Evolutionary conservation across 192 early-diverging fungal genomes (phyloP), one percentile per base, ranked within the genome.

Genomic region (Linnemannia elongata): DNA sequence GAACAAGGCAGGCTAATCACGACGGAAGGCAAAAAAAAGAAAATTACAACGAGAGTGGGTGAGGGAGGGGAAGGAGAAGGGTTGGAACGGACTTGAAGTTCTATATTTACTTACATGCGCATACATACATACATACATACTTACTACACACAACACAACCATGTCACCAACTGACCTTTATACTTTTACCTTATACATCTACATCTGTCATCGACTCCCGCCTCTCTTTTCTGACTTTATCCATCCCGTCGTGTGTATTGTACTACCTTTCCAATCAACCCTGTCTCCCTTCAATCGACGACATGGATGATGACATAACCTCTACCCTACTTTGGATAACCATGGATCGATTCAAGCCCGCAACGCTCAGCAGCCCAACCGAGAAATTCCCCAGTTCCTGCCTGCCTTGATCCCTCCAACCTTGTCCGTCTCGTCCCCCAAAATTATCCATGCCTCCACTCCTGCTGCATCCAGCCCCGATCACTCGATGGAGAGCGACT

Each of bases 331-430:
- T 10, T 57, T 18, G 36, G 41, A 66, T 33, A 60, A 66, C 27
- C 49, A 71, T 54, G 36, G 42, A 81, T 27, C n/a, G 8, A 35
- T 36, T 75, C 54, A 47, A 87, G 85, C 85, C 33, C 69, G 79
- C 8, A 75, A 77, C 38, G 49, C 85, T 57, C 85, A 79, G n/a
- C 78, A 80, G 41, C 47, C 49, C 20, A 87, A 87, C 72, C 69
- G 85, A 78, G 85, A 87, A 47, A 90, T 81, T 82, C 93, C 49
- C 85, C 90, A 90, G 87, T 88, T 87, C 77, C 57, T 80, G 76
- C 89, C 77, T 69, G 85, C 85, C 42, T 76, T 85, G 81, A 85
- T 80, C 38, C 88, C 79, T 27, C 89, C 77, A 45, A 80, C 85
- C 83, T 79, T 87, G 30, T 87, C 79, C 4, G 55, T 81, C 24